A percentile compares a stretch with the other conserved stretches of the same genome.
These are phyloP conservation scores for Erysimum pusillum DNA, from an alignment of 441 rosid species.

Conservation along the genomic window DNA sequence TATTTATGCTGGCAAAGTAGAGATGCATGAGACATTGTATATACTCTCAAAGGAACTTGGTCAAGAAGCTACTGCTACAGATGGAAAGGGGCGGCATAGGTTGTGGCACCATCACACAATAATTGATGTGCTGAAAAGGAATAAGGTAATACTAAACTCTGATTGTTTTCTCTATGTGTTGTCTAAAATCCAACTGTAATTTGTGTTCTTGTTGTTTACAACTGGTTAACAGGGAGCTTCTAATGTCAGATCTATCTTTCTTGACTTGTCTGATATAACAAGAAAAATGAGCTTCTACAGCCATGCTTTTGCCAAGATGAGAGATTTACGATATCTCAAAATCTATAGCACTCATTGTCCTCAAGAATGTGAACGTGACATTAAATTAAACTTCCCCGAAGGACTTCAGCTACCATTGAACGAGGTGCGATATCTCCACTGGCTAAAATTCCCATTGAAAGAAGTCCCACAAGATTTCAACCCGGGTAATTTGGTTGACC, in stretches of 20 bases:
- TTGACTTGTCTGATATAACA: neutral
- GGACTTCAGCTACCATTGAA: constrained; percentile 2
- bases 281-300: neutral
- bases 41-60: constrained; percentile 21
- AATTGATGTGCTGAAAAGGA: neutral
- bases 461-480: constrained; percentile 17
- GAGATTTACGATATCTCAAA: constrained; percentile 7
- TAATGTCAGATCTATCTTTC: constrained; percentile 11
- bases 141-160: constrained; percentile 8
- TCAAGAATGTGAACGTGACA: constrained; percentile 15
- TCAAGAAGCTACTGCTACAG: constrained; percentile 14
- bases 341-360: constrained; percentile 23
- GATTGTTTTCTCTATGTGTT: neutral
- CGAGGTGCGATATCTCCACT: constrained; percentile 25
- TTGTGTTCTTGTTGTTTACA: neutral
- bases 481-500: constrained; percentile 9
- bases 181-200: neutral
- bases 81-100: constrained; percentile 23
- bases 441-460: constrained; percentile 23
- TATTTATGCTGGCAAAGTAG: constrained; percentile 12
- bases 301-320: constrained; percentile 5
- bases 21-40: constrained; percentile 33
- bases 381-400: neutral
- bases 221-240: constrained; percentile 15
- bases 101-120: constrained; percentile 29